These are phyloP conservation scores for Saitozyma sp. DNA, from an alignment of 768 basidiomycete genomes.

Conservation along the genomic window DNA sequence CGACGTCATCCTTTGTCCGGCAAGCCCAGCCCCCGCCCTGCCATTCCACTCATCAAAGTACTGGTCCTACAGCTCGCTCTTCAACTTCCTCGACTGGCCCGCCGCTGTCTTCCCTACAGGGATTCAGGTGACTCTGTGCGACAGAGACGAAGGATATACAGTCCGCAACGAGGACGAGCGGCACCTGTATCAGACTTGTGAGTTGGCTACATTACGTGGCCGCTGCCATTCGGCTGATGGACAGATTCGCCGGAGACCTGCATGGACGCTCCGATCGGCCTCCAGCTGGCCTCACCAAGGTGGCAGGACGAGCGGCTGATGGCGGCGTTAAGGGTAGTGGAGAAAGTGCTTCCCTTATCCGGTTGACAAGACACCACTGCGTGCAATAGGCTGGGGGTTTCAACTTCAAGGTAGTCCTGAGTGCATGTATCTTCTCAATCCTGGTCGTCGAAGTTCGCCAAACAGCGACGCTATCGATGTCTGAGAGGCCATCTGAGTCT, in stretches of 20 bases:
- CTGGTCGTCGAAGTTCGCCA: too few relatives aligned
- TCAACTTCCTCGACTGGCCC: conserved; percentile 42
- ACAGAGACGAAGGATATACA: neutral
- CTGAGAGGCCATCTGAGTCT: too few relatives aligned
- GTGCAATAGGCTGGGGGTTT: neutral
- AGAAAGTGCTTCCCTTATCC: neutral
- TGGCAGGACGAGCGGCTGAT: conserved; percentile 10
- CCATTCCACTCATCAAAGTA: conserved; percentile 21
- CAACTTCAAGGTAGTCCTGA: too few relatives aligned
- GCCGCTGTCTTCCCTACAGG: conserved; percentile 38
- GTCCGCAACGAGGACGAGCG: conserved; percentile 2
- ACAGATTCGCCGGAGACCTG: conserved; percentile 5
- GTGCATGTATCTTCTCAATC: too few relatives aligned
- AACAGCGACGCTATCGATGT: too few relatives aligned
- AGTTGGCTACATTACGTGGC: neutral
- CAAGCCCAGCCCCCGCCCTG: conserved; percentile 21
- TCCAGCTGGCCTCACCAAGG: conserved; percentile 3
- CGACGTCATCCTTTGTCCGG: conserved; percentile 32
- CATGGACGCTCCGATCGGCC: conserved; percentile 8
- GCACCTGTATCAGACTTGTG: conserved; percentile 3
- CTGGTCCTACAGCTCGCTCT: conserved; percentile 38
- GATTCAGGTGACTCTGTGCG: conserved; percentile 8
- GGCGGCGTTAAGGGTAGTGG: neutral
- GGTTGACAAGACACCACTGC: conserved; percentile 2
- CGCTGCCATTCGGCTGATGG: too few relatives aligned